These are phyloP conservation scores for Globisporangium yorkense DNA, from an alignment of 352 stramenopile genomes.

Conservation along the genomic window DNA sequence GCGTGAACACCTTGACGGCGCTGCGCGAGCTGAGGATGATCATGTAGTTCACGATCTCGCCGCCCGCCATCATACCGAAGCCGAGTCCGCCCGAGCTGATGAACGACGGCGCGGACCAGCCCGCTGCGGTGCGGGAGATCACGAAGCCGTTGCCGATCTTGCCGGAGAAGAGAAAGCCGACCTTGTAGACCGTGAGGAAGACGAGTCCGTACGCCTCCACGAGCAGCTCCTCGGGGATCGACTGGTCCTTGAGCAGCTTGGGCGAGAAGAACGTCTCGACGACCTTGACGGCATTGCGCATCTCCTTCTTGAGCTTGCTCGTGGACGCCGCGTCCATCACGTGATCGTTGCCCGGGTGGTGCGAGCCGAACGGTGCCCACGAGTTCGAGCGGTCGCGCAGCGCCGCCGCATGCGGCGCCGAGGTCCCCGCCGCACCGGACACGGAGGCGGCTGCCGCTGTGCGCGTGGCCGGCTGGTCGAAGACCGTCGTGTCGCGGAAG, in stretches of 20 bases:
- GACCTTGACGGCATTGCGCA: slow-evolving; percentile 52
- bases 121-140: slow-evolving; percentile 60
- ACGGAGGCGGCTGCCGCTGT: slow-evolving; percentile 3
- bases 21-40: slow-evolving; percentile 68
- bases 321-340: slow-evolving; percentile 51
- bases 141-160: slow-evolving; percentile 77
- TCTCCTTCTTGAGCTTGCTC: slow-evolving; percentile 57
- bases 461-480: slow-evolving; percentile 15
- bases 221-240: slow-evolving; percentile 70
- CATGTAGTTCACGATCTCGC: slow-evolving; percentile 79
- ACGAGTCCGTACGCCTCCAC: slow-evolving; percentile 69
- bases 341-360: slow-evolving; percentile 19
- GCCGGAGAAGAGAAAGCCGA: slow-evolving; percentile 72
- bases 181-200: slow-evolving; percentile 81
- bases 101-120: slow-evolving; percentile 74
- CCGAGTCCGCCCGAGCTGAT: slow-evolving; percentile 61
- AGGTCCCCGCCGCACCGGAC: slow-evolving; percentile 1
- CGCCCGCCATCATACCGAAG: slow-evolving; percentile 83
- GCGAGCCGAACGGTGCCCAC: slow-evolving; percentile 34
- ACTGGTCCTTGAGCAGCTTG: slow-evolving; percentile 75
- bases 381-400: slow-evolving; percentile 58
- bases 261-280: slow-evolving; percentile 69
- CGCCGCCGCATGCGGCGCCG: slow-evolving; percentile 22
- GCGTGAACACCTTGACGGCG: slow-evolving; percentile 75
- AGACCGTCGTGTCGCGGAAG: slow-evolving; percentile 12